Evolutionary conservation across 1,284 basidiomycete genomes (phyloP), one percentile per base, ranked within the genome.

Genomic region (Earliella scabrosa): DNA sequence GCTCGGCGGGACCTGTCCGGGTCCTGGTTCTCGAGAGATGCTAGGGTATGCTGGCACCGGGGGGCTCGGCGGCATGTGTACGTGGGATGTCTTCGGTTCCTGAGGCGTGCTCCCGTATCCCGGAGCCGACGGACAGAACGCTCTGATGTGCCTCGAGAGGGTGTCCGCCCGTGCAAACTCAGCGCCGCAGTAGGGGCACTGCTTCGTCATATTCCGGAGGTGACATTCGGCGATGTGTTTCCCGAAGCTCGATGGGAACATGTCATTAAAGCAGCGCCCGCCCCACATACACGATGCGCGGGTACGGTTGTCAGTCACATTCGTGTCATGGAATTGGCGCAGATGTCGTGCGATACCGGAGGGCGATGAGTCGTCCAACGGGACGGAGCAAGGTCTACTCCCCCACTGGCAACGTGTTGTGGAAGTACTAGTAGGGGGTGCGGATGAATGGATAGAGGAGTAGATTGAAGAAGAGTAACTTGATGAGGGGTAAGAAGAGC

Each of bases 151-250:
- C 36, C 36, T 6, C 5, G 36, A 38, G 16, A 38, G 36, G 14
- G 36, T 38, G 18, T 38, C 36, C 7, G 36, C 36, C 14, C 36
- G 36, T 7, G 36, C 36, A 18, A 40, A 23, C 27, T 29, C 48
- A 20, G 27, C 36, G 6, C 36, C 36, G 36, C 36, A 38, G 36
- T 38, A 16, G 8, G 36, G 36, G 18, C 36, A 38, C 36, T 38
- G 36, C 7, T 38, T 14, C 36, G 36, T 56, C 49, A 63, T 64
- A 46, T 61, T 64, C 43, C 58, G 54, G 13, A 66, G 55, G 40
- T 66, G 64, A 34, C 63, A 63, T 39, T 63, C 56, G 18, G 64
- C 64, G 46, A 66, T 60, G 35, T 66, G 64, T 45, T 66, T 66
- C 32, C 62, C 64, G 47, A 59, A 61, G 56, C 60, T 64, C 13